Percentiles rank a stretch among this genome's conserved stretches.
Evolutionary conservation across 2,329 filamentous ascomycete genomes (phyloP).

Genomic region (Xylariaceae sp.): DNA sequence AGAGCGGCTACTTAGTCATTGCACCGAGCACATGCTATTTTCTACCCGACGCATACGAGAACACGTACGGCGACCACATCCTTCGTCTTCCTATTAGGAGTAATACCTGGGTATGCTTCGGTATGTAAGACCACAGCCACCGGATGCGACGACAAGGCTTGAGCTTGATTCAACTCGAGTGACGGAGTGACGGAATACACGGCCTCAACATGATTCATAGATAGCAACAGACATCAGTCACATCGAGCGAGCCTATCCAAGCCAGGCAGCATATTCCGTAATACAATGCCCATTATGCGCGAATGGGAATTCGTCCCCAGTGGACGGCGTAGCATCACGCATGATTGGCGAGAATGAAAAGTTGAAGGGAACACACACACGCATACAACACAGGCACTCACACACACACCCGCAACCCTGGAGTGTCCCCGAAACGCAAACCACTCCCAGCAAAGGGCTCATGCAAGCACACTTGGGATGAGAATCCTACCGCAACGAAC

Average conservation of each 20-base stretch:
- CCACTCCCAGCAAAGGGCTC: not conserved
- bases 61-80: too few species aligned
- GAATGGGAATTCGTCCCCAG: not conserved
- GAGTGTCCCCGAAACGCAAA: not conserved
- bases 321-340: not conserved
- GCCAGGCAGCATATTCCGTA: too few species aligned
- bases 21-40: too few species aligned
- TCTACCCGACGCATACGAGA: too few species aligned
- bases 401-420: not conserved
- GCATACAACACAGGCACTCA: not conserved
- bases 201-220: too few species aligned
- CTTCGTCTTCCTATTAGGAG: too few species aligned
- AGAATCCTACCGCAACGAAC: constrained; percentile 1
- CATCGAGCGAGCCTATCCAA: too few species aligned
- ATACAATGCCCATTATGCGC: too few species aligned
- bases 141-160: not conserved
- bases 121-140: not conserved
- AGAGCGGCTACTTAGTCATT: not conserved
- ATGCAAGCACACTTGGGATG: not conserved
- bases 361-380: too few species aligned
- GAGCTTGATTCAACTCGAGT: not conserved
- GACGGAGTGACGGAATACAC: too few species aligned
- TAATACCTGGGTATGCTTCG: not conserved
- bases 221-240: too few species aligned
- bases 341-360: not conserved